A percentile compares a stretch with the other conserved stretches of the same genome.
phyloP scores from a whole-genome alignment of 2,329 filamentous ascomycete genomes.

The Harringtonia lauricola region DNA sequence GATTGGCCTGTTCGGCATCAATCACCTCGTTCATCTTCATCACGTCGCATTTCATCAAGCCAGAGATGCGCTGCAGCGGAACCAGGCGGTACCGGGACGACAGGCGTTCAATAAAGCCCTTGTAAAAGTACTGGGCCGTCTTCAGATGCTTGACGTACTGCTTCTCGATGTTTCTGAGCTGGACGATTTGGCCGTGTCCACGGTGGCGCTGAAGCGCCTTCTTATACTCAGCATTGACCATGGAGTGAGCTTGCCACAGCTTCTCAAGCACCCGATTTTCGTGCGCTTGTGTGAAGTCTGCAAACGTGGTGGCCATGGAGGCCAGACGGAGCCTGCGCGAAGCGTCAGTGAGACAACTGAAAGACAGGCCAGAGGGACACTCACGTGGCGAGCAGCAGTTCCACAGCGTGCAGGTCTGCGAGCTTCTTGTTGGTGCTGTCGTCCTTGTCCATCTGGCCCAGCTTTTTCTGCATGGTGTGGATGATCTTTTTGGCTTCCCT shows the following conservation, averaged over 20 bases:
- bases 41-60: conserved; percentile 28
- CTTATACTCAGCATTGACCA: conserved; percentile 70
- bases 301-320: conserved; percentile 62
- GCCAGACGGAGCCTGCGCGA: conserved; percentile 52
- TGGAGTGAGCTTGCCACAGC: conserved; percentile 70
- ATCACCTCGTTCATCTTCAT: conserved; percentile 16
- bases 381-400: conserved; percentile 10
- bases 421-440: conserved; percentile 10
- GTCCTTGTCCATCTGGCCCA: conserved; percentile 13
- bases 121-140: conserved; percentile 79
- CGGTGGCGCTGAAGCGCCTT: conserved; percentile 50
- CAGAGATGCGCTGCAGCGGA: conserved; percentile 29
- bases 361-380: not conserved
- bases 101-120: conserved; percentile 70
- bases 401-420: conserved; percentile 10
- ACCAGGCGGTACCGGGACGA: conserved; percentile 42
- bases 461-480: conserved; percentile 11
- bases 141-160: conserved; percentile 79
- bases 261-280: conserved; percentile 53
- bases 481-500: conserved; percentile 12
- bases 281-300: conserved; percentile 57
- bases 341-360: not conserved
- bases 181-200: conserved; percentile 40
- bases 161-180: conserved; percentile 69
- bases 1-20: conserved; percentile 31